Percentiles rank a stretch among this genome's conserved stretches.
Evolutionary conservation across 352 stramenopile species (phyloP).

Genomic region (Elongisporangium prolatum): DNA sequence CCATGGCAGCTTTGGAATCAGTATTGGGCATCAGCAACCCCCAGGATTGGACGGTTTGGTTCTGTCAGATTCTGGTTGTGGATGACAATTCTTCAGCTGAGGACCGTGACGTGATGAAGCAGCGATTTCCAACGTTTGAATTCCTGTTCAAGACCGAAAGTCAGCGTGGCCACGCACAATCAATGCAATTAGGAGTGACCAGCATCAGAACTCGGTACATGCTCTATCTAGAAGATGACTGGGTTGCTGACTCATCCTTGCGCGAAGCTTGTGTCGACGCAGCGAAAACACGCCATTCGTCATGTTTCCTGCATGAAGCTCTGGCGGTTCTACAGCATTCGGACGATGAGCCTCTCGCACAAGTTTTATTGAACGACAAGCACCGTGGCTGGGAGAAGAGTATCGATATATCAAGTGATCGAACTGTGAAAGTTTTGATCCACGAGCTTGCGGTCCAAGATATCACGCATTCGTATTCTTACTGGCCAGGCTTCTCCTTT

Average conservation of each 20-base stretch:
- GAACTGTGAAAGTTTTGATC: conserved; percentile 1
- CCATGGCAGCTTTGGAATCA: conserved; percentile 18
- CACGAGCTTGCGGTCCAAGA: conserved; percentile 50
- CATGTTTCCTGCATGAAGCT: conserved; percentile 14
- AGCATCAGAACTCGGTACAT: conserved; percentile 32
- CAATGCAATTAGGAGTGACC: conserved; percentile 35
- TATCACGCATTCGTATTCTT: conserved; percentile 27
- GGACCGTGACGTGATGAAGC: conserved; percentile 36
- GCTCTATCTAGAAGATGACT: conserved; percentile 68
- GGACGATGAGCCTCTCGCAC: conserved; percentile 11
- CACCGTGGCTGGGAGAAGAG: conserved; percentile 14
- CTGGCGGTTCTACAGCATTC: conserved; percentile 13
- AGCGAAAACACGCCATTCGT: background rate
- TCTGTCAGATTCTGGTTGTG: conserved; percentile 45
- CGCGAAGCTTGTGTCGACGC: background rate
- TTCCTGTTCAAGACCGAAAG: conserved; percentile 28
- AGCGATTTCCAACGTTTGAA: conserved; percentile 20
- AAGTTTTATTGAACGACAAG: conserved; percentile 59
- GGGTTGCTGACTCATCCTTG: conserved; percentile 14
- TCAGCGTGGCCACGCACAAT: conserved; percentile 40
- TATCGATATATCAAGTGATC: background rate
- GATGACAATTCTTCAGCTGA: conserved; percentile 41
- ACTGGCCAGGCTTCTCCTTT: conserved; percentile 64
- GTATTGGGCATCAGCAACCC: conserved; percentile 7
- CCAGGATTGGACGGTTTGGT: conserved; percentile 10